These are phyloP conservation scores for Erodium trifolium DNA, from an alignment of 441 rosid genomes.

Conservation along the genomic window DNA sequence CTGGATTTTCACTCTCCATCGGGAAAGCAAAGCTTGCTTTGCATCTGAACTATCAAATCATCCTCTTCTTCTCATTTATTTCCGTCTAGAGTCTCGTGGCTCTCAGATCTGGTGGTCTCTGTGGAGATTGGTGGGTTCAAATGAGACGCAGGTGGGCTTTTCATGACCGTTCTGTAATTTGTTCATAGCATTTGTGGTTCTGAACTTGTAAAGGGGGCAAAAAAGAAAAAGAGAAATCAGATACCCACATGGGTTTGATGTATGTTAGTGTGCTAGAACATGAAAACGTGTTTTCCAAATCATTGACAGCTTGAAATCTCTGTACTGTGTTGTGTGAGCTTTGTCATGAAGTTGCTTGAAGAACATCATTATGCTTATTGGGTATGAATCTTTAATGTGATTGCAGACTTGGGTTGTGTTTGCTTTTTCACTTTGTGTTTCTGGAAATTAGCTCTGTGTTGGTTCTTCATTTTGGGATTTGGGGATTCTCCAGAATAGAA, in stretches of 20 bases:
- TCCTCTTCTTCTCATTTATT: background rate
- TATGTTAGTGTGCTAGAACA: slow-evolving; percentile 19
- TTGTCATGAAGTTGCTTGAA: slow-evolving; percentile 4
- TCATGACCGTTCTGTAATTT: background rate
- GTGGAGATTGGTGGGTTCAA: slow-evolving; percentile 14
- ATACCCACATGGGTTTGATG: slow-evolving; percentile 23
- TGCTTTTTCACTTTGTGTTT: background rate
- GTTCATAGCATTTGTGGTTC: slow-evolving; percentile 16
- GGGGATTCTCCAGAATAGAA: background rate
- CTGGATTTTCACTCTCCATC: background rate
- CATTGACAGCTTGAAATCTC: slow-evolving; percentile 12
- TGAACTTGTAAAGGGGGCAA: background rate
- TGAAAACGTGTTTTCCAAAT: background rate
- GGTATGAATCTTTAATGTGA: background rate
- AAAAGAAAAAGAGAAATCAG: background rate
- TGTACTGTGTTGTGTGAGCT: slow-evolving; percentile 6
- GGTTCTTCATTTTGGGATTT: background rate
- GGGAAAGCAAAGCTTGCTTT: background rate
- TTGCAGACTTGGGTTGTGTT: background rate
- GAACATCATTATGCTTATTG: background rate
- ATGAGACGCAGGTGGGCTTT: slow-evolving; percentile 23
- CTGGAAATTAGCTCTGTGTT: background rate
- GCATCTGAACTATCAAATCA: background rate
- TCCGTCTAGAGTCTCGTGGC: slow-evolving; percentile 1
- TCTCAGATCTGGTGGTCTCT: slow-evolving; percentile 7